A percentile compares a stretch with the other conserved stretches of the same genome.
These are phyloP conservation scores for Pseudocercospora fuligena DNA, from an alignment of 2,329 filamentous ascomycete species.

Conservation along the genomic window DNA sequence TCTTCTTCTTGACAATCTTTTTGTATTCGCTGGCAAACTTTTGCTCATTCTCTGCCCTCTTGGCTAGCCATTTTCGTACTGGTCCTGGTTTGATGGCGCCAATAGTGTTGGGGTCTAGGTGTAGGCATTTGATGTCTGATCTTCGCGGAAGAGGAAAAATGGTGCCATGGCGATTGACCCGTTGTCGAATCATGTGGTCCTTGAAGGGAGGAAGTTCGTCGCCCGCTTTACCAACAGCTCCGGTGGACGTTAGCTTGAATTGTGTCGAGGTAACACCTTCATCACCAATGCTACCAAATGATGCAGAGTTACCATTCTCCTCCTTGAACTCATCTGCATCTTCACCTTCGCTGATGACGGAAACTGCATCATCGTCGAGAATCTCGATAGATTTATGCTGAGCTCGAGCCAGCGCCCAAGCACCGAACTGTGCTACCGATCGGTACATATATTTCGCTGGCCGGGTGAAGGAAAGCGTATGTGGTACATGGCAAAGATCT, in stretches of 20 bases:
- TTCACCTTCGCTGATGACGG: slow-evolving; percentile 68
- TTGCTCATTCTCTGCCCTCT: slow-evolving; percentile 73
- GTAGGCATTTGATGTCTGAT: slow-evolving; percentile 68
- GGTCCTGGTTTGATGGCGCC: slow-evolving; percentile 81
- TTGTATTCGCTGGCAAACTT: slow-evolving; percentile 72
- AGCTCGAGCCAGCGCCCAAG: slow-evolving; percentile 84
- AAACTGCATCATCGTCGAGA: slow-evolving; percentile 75
- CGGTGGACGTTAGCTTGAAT: slow-evolving; percentile 27
- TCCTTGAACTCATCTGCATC: slow-evolving; percentile 31
- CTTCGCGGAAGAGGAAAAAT: slow-evolving; percentile 70
- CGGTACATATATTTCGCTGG: slow-evolving; percentile 97
- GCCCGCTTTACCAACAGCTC: slow-evolving; percentile 79
- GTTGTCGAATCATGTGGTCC: slow-evolving; percentile 89
- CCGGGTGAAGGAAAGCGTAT: slow-evolving; percentile 93
- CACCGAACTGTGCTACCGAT: slow-evolving; percentile 88
- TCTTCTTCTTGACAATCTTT: slow-evolving; percentile 72
- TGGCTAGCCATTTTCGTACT: slow-evolving; percentile 80
- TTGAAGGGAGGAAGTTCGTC: slow-evolving; percentile 80
- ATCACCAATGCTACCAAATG: slow-evolving; percentile 27
- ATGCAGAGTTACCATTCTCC: slow-evolving; percentile 21
- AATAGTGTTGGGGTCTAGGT: slow-evolving; percentile 67
- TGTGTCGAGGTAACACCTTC: slow-evolving; percentile 34
- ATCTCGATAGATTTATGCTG: slow-evolving; percentile 83
- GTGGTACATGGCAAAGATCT: slow-evolving; percentile 87
- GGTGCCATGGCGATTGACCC: slow-evolving; percentile 77